Evolutionary conservation across 345 rosid genomes (phyloP), one percentile per base, ranked within the genome.

Genomic region (Salix suchowensis): DNA sequence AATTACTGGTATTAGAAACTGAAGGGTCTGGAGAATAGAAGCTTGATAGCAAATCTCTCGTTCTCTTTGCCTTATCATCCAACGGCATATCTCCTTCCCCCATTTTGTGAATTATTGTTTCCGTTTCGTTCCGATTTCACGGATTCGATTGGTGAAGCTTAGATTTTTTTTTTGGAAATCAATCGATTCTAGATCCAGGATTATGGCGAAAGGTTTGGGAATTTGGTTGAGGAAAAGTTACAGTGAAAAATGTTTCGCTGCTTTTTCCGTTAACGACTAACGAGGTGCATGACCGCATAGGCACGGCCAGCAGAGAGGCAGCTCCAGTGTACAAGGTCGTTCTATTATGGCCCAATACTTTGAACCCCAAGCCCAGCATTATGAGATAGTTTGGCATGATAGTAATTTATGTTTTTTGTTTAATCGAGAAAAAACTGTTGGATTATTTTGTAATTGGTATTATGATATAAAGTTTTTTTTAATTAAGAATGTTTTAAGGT

Each of bases 31-130:
- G 97, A 79, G 94, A 82, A 84, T 96, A 96, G 84, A 96, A 96
- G 89, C 98, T 96, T 71, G 98, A 91, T 19, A 96, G 77, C 82
- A 96, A 96, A 92, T 96, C 99, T 82, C 99, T 91, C 97, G 87
- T 96, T 78, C 99, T 88, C 95, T 92, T 96, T 70, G 99, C 99
- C 85, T 96, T 96, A 66, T 94, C 99, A 69, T 96, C 99, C 97
- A 91, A 42, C 12, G 93, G 97, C 72, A 75, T 88, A 62, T 87
- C 93, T 64, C 87, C 97, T n/a, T 83, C 85, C 50, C 68, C 93
- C 89, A 90, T 91, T 85, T 80, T 76, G 28, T 34, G 28, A 60
- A 62, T 36, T 24, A 39, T 30, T 28, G 14, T 44, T 71, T 32
- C 12, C 18, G 21, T 44, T 71, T 32, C 8, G 14, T 4, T 70